Conservation (phyloP, 768 basidiomycete species). For the Pulveroboletus sp. region DNA sequence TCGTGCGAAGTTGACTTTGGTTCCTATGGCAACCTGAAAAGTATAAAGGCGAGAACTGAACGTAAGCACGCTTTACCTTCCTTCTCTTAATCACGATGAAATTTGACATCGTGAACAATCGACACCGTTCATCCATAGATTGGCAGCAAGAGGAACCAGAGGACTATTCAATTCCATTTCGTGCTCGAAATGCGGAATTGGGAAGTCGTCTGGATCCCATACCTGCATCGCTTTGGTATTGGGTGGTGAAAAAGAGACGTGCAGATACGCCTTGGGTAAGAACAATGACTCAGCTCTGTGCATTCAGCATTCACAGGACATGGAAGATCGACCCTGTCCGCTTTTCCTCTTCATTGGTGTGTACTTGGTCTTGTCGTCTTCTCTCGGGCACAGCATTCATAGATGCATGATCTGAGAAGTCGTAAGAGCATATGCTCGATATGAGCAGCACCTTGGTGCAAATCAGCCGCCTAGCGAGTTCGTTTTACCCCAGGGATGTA, state of each 20-base stretch:
- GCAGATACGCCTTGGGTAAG: slow-evolving; percentile 11
- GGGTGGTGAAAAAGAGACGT: slow-evolving; percentile 6
- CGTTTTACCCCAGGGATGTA: neutral
- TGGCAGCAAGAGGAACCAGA: slow-evolving; percentile 9
- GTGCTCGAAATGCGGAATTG: neutral
- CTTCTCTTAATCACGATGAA: neutral
- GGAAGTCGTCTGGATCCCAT: slow-evolving; percentile 21
- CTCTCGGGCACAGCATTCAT: neutral
- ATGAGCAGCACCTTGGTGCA: slow-evolving; percentile 3
- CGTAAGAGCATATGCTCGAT: slow-evolving; percentile 7
- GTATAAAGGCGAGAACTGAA: neutral
- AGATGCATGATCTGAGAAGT: neutral
- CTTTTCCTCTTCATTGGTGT: slow-evolving; percentile 7
- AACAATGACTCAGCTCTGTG: too few species aligned
- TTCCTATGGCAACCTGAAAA: neutral
- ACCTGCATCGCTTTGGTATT: neutral
- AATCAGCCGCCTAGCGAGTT: slow-evolving; percentile 7
- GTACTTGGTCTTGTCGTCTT: neutral
- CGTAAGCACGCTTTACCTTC: neutral
- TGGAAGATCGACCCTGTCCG: slow-evolving; percentile 6
- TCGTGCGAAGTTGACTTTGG: too few species aligned
- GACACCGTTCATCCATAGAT: neutral
- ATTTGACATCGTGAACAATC: neutral
- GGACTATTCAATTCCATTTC: slow-evolving; percentile 17
- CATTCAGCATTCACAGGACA: neutral